These are phyloP conservation scores for Monosporascus cannonballus DNA, from an alignment of 2,329 filamentous ascomycete species.

Conservation along the genomic window DNA sequence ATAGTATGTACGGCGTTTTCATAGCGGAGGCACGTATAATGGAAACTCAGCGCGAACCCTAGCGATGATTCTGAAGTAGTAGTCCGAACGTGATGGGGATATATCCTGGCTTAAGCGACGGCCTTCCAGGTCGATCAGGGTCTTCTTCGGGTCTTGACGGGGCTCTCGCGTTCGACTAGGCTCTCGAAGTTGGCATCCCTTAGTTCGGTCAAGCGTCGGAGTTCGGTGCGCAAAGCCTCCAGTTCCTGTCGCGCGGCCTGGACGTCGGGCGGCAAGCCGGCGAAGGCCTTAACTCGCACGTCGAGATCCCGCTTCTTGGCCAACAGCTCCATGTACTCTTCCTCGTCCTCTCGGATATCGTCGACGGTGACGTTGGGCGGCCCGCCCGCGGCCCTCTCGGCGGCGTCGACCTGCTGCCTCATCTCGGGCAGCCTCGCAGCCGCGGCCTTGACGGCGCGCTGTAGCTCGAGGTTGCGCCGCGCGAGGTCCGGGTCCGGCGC, in stretches of 20 bases:
- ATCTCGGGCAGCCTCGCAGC: constrained; percentile 63
- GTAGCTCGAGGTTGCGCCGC: constrained; percentile 67
- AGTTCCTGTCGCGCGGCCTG: constrained; percentile 65
- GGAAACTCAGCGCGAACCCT: too few species aligned
- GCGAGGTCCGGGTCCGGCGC: constrained; percentile 53
- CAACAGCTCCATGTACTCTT: constrained; percentile 51
- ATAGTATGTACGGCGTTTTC: too few species aligned
- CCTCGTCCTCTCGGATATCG: constrained; percentile 52
- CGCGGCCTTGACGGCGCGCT: constrained; percentile 63
- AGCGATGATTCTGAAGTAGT: too few species aligned
- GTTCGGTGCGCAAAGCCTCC: constrained; percentile 57
- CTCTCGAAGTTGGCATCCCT: constrained; percentile 73
- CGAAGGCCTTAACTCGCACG: constrained; percentile 57
- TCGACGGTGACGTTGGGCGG: constrained; percentile 38
- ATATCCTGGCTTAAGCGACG: too few species aligned
- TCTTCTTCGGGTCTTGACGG: constrained; percentile 35
- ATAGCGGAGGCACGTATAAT: too few species aligned
- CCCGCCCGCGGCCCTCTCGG: constrained; percentile 26
- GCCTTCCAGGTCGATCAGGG: background rate
- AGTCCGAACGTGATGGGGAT: too few species aligned
- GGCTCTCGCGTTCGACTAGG: constrained; percentile 58
- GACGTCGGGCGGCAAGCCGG: constrained; percentile 65
- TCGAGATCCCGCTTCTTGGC: constrained; percentile 55
- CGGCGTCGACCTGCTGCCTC: constrained; percentile 43
- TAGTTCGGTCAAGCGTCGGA: constrained; percentile 53